A percentile compares a stretch with the other conserved stretches of the same genome.
Evolutionary conservation across 305 asterid genomes (phyloP).

Genomic region (Solanum chacoense): DNA sequence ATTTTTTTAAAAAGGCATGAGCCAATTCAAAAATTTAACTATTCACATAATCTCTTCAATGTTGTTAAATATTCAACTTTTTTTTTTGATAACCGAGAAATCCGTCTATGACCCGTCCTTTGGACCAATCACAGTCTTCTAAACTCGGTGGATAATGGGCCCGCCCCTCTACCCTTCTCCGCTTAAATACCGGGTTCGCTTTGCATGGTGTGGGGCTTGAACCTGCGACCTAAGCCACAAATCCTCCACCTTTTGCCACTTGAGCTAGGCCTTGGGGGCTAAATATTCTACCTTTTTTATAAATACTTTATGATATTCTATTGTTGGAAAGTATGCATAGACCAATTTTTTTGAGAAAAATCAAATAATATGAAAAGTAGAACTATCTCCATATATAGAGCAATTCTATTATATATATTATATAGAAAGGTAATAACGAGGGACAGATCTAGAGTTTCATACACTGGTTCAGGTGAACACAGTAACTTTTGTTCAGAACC

Average conservation of each 20-base stretch:
- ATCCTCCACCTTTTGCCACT: no score
- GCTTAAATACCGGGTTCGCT: no score
- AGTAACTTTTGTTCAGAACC: neutral
- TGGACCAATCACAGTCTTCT: no score
- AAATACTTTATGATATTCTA: neutral
- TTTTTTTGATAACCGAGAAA: no score
- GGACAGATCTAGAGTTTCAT: neutral
- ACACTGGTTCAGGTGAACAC: neutral
- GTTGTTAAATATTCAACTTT: neutral
- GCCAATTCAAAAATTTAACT: neutral
- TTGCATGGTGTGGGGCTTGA: no score
- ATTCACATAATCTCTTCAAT: neutral
- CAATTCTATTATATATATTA: neutral
- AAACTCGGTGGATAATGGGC: no score
- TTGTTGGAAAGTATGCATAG: neutral
- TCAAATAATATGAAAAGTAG: neutral
- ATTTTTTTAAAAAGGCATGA: neutral
- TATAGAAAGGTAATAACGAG: neutral
- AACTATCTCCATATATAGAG: neutral
- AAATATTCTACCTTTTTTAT: neutral
- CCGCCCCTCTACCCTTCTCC: no score
- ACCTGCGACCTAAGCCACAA: no score
- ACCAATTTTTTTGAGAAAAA: neutral
- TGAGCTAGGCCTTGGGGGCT: neutral
- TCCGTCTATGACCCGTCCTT: no score